These are phyloP conservation scores for Chenopodium album DNA, from an alignment of 148 eudicot species.

Conservation along the genomic window DNA sequence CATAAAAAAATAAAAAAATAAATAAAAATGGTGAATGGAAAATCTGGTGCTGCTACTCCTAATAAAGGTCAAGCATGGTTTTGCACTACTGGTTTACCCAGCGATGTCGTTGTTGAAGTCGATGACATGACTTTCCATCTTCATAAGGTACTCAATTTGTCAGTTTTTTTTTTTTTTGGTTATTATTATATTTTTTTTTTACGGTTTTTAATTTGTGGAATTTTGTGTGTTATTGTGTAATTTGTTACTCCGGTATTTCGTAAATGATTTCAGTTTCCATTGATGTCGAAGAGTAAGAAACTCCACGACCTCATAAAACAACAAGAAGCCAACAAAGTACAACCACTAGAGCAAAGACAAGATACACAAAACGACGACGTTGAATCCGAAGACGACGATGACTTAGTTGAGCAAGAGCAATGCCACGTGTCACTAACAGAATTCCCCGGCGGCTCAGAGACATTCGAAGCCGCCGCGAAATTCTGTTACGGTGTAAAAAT, in stretches of 20 bases:
- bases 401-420: conserved; percentile 25
- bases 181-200: background rate
- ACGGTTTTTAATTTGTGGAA: background rate
- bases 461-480: conserved; percentile 88
- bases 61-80: conserved; percentile 95
- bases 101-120: conserved; percentile 72
- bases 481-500: conserved; percentile 94
- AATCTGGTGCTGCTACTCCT: conserved; percentile 29
- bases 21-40: conserved; percentile 52
- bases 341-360: background rate
- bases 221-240: background rate
- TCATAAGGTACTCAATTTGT: conserved; percentile 53
- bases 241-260: background rate
- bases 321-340: conserved; percentile 39
- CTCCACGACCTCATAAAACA: conserved; percentile 67
- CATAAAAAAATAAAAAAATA: background rate
- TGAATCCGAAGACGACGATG: conserved; percentile 7
- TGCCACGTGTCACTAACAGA: conserved; percentile 51
- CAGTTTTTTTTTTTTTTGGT: background rate
- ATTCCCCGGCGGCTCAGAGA: conserved; percentile 80
- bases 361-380: conserved; percentile 14
- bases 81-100: conserved; percentile 79
- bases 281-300: conserved; percentile 86
- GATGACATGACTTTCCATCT: conserved; percentile 91
- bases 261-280: conserved; percentile 58